Conservation (phyloP, 495 filamentous ascomycete genomes). For the Podospora pseudopauciseta region DNA sequence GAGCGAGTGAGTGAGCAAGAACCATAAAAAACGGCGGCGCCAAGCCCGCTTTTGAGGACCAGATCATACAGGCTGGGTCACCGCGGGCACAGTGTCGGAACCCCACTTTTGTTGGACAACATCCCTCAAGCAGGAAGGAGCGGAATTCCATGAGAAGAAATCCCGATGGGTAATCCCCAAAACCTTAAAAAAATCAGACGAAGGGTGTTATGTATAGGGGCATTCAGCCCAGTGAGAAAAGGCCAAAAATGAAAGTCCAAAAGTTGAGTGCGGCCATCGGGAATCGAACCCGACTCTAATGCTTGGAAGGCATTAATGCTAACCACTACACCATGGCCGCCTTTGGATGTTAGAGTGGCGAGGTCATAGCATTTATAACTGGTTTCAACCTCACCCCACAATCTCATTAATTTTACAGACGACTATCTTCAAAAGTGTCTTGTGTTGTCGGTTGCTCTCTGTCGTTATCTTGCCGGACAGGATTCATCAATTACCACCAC, state of each 20-base stretch:
- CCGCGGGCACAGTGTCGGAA: too few species aligned
- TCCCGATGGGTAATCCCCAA: not conserved
- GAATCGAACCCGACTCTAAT: slow-evolving; percentile 22
- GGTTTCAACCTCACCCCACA: too few species aligned
- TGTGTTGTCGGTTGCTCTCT: too few species aligned
- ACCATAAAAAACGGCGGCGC: not conserved
- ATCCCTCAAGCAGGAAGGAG: not conserved
- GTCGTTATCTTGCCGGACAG: too few species aligned
- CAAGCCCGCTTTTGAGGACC: not conserved
- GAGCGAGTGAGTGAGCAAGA: not conserved
- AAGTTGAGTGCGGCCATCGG: slow-evolving; percentile 13
- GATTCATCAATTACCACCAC: not conserved
- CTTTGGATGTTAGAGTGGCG: not conserved
- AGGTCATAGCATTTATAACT: not conserved
- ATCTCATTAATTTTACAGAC: too few species aligned
- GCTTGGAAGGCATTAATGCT: slow-evolving; percentile 23
- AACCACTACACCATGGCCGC: slow-evolving; percentile 23
- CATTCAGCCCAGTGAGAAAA: too few species aligned
- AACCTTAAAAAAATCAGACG: not conserved
- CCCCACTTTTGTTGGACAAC: not conserved
- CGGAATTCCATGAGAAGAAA: not conserved
- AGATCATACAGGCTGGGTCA: too few species aligned
- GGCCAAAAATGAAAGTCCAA: slow-evolving; percentile 7
- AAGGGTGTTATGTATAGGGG: not conserved
- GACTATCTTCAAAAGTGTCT: too few species aligned